Conservation (phyloP, 768 basidiomycete species). For the Mycena alexandri region DNA sequence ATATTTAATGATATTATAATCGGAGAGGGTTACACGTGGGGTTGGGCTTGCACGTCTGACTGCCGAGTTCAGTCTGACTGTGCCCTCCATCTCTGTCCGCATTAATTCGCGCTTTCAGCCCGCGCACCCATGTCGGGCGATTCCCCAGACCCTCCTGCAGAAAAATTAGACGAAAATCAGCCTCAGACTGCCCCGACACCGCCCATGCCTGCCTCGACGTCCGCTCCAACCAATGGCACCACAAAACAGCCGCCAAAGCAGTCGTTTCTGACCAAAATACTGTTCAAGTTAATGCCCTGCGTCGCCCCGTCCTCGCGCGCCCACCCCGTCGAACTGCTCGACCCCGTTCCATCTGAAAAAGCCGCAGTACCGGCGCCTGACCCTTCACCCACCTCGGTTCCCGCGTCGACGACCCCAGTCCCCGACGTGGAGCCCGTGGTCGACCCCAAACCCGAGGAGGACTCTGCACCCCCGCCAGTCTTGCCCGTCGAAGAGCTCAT, state of each 20-base stretch:
- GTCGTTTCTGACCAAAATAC: constrained; percentile 23
- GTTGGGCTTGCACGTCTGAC: background rate
- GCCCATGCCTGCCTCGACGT: constrained; percentile 2
- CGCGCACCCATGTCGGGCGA: constrained; percentile 11
- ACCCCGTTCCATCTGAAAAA: constrained; percentile 27
- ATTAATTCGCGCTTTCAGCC: background rate
- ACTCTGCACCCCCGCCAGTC: constrained; percentile 12
- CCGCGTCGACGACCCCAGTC: background rate
- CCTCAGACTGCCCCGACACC: background rate
- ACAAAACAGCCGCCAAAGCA: constrained; percentile 17
- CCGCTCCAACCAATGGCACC: constrained; percentile 7
- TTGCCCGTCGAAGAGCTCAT: constrained; percentile 36
- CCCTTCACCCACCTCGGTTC: background rate
- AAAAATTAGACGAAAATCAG: background rate
- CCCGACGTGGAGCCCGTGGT: constrained; percentile 1
- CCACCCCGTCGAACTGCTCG: constrained; percentile 31
- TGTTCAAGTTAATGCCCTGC: constrained; percentile 28
- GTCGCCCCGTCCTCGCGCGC: constrained; percentile 30
- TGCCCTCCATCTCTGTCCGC: background rate
- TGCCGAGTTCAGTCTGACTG: too few species aligned
- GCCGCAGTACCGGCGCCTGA: constrained; percentile 25
- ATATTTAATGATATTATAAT: too few species aligned
- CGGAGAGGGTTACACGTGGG: background rate
- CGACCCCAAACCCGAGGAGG: constrained; percentile 18
- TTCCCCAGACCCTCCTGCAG: constrained; percentile 13